Evolutionary conservation across 805 yeast species (phyloP).

Genomic region (Kodamaea kakaduensis): DNA sequence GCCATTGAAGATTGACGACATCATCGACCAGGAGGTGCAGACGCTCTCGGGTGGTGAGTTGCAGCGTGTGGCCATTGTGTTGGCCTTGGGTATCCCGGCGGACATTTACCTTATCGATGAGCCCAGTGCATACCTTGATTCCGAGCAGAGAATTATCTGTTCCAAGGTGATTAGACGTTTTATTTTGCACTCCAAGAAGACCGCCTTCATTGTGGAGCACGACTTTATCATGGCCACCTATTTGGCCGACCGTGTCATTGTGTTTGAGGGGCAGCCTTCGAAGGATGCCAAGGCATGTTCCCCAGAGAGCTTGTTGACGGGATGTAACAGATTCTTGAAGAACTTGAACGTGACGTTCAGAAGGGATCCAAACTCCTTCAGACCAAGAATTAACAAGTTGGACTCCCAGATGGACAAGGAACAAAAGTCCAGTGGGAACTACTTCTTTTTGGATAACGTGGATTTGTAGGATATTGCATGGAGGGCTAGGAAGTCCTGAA

Average conservation of each 20-base stretch:
- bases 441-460: constrained; percentile 84
- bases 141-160: constrained; percentile 99
- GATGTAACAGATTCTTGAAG: constrained; percentile 95
- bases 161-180: constrained; percentile 97
- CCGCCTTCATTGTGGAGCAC: constrained; percentile 99
- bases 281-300: constrained; percentile 76
- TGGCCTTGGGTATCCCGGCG: constrained; percentile 90
- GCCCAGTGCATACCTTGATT: constrained; percentile 98
- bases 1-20: constrained; percentile 89
- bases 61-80: constrained; percentile 97
- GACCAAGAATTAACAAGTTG: constrained; percentile 97
- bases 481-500: too few relatives aligned
- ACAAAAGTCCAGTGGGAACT: constrained; percentile 89
- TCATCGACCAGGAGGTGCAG: constrained; percentile 97
- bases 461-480: constrained; percentile 27
- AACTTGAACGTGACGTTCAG: constrained; percentile 96
- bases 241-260: constrained; percentile 97
- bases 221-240: constrained; percentile 99
- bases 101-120: constrained; percentile 97
- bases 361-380: constrained; percentile 96
- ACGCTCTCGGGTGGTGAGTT: constrained; percentile 98
- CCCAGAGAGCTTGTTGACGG: constrained; percentile 92
- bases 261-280: constrained; percentile 94
- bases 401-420: constrained; percentile 99
- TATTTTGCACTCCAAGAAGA: constrained; percentile 92